Percentiles rank a stretch among this genome's conserved stretches.
These are phyloP conservation scores for Trichaptum fuscoviolaceum DNA, from an alignment of 768 basidiomycete species.

Conservation along the genomic window DNA sequence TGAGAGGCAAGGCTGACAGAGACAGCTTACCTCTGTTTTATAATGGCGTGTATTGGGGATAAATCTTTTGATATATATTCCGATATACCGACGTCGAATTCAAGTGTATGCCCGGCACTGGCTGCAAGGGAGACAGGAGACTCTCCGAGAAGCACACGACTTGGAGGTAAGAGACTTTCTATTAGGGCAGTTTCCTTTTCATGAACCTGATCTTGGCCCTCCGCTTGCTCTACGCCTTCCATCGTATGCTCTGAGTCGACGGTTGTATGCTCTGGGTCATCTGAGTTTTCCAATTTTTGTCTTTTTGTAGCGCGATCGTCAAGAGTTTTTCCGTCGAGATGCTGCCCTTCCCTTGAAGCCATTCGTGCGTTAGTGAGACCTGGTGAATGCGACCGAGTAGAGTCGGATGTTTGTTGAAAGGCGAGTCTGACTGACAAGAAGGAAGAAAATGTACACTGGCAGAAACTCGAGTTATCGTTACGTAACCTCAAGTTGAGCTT, in stretches of 20 bases:
- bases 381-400: not conserved
- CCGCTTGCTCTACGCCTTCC: not conserved
- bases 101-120: slow-evolving; percentile 50
- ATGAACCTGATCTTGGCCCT: not conserved
- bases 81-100: slow-evolving; percentile 86
- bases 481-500: not conserved
- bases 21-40: slow-evolving; percentile 81
- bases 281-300: slow-evolving; percentile 8
- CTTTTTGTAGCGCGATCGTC: slow-evolving; percentile 12
- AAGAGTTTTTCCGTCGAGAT: not conserved
- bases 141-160: slow-evolving; percentile 63
- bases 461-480: not conserved
- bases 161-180: slow-evolving; percentile 54
- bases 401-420: not conserved
- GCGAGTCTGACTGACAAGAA: too few relatives aligned
- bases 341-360: not conserved
- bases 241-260: not conserved
- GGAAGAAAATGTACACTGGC: too few relatives aligned
- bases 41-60: slow-evolving; percentile 81
- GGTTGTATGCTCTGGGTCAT: not conserved
- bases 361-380: not conserved
- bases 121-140: slow-evolving; percentile 44
- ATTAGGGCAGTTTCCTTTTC: slow-evolving; percentile 8
- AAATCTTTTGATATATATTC: slow-evolving; percentile 73
- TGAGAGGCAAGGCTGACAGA: slow-evolving; percentile 1